Base-by-base conservation (phyloP, 768 basidiomycete species). In the Goffeauzyma gilvescens region DNA sequence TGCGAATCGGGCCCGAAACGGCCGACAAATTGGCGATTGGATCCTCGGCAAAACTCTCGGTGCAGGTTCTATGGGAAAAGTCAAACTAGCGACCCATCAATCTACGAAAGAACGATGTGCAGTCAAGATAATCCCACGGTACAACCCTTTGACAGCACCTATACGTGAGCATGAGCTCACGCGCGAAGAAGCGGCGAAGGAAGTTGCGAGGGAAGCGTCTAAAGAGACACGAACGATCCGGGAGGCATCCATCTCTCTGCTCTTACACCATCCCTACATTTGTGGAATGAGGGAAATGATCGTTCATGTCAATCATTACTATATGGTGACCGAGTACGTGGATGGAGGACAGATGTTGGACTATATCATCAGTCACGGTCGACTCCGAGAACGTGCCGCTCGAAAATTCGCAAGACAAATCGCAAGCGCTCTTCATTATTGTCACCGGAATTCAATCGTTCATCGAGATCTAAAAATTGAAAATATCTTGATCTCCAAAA, bases 271-370 rank as follows among this genome's bases (percentile, higher is more conserved):
- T 59, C 93, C 93, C 2, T 95, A 96, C 65, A 84, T 98, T 60
- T 95, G 90, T 62, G 93, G 93, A 44, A 98, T 96, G 90, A 80
- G 85, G 53, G 86, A 90, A 68, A 87, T 98, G 81, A 85, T 95
- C 60, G 70, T 87, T 20, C 90, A 95, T 67, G 82, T 84, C 48
- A 79, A 98, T 56, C 89, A 98, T 66, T 95, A 96, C 68, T 98
- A 96, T 70, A 95, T 98, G 86, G 84, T 95, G 8, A 86, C 82
- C 62, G 93, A 98, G 64, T 95, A 93, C 63, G 84, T 96, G 65
- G 90, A 87, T 54, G 93, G 93, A 24, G 93, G 93, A 0, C 93
- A 98, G 71, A 87, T 98, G 85, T 75, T 98, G 52, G 93, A 98
- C 72, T 98, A 90, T 64, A 96, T 98, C 68, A 98, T 98, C 67